Evolutionary conservation across 2,329 filamentous ascomycete genomes (phyloP), one percentile per base, ranked within the genome.

Genomic region (Cryphonectria japonica): DNA sequence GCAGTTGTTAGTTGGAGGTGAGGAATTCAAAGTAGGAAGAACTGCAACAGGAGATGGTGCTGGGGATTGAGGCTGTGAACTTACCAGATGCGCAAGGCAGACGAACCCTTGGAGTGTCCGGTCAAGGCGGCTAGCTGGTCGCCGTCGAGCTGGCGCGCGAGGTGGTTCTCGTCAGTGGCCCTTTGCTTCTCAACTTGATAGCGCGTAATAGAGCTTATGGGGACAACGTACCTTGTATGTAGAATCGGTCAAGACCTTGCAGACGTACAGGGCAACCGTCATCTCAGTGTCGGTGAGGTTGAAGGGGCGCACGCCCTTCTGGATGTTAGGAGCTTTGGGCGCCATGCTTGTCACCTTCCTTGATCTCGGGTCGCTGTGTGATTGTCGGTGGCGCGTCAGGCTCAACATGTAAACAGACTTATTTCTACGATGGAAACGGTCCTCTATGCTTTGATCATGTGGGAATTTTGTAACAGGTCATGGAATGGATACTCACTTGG

Each of bases 11-110:
- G 22, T 2, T 2, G 32, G 16, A 14, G 16, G 57, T 34, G 57
- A 9, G 37, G 11, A 3, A 3, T 39, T 13, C 16, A 13, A 26
- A 9, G n/a, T 26, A 54, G 50, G 22, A 26, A 26, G 13, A 26
- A 16, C 1, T 8, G 46, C 6, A 52, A 29, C 22, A 6, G 19
- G 46, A 41, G 11, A 26, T 2, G 50, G 11, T 54, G n/a, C 7
- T n/a, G 6, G 9, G 50, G 22, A 34, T 16, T 19, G 29, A 6
- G 2, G 8, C 8, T 50, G 22, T 39, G 19, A 4, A 66, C 68
- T 43, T 66, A 66, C 70, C 70, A 71, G 19, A 71, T n/a, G 11
- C 52, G 52, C 13, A 34, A 29, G 43, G 70, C 70, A 29, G 62
- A 63, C 22, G 61, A 41, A 3, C 52, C 19, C 22, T 66, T 69